These are phyloP conservation scores for Lachancea sp. DNA, from an alignment of 805 yeast genomes.

Conservation along the genomic window DNA sequence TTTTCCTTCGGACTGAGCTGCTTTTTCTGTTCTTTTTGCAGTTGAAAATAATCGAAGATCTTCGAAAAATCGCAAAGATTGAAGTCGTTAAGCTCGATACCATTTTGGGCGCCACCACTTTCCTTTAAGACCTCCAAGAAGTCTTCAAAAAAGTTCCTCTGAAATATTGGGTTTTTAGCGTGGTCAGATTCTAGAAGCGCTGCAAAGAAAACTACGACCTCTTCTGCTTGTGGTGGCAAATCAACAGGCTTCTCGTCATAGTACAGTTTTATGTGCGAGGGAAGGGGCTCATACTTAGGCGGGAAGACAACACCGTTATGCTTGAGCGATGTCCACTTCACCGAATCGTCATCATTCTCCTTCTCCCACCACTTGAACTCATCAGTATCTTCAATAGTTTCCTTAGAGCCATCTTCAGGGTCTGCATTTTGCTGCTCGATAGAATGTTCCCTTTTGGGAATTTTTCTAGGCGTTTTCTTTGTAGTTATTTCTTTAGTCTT, in stretches of 20 bases:
- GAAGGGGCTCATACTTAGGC: constrained; percentile 83
- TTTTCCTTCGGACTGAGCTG: constrained; percentile 65
- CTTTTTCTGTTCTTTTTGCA: constrained; percentile 65
- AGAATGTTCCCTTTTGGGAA: constrained; percentile 4
- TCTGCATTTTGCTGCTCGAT: constrained; percentile 16
- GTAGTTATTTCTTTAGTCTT: not conserved
- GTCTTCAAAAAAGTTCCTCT: constrained; percentile 79
- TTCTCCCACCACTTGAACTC: constrained; percentile 84
- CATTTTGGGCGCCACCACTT: constrained; percentile 51
- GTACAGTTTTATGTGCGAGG: constrained; percentile 63
- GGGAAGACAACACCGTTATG: constrained; percentile 94
- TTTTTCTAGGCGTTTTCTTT: constrained; percentile 12
- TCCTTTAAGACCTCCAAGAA: constrained; percentile 64
- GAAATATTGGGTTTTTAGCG: constrained; percentile 80
- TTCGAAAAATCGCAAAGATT: constrained; percentile 69
- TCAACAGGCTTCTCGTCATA: constrained; percentile 73
- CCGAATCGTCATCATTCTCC: constrained; percentile 58
- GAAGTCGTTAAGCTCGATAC: constrained; percentile 48
- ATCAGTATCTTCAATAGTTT: constrained; percentile 50
- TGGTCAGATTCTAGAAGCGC: constrained; percentile 87
- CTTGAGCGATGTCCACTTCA: constrained; percentile 80
- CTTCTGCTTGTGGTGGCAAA: constrained; percentile 80
- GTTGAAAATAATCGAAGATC: constrained; percentile 67
- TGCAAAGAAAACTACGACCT: constrained; percentile 92
- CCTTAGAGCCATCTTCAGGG: constrained; percentile 28